Evolutionary conservation across 495 filamentous ascomycete genomes (phyloP).

Genomic region (Lichenothelia convexa): DNA sequence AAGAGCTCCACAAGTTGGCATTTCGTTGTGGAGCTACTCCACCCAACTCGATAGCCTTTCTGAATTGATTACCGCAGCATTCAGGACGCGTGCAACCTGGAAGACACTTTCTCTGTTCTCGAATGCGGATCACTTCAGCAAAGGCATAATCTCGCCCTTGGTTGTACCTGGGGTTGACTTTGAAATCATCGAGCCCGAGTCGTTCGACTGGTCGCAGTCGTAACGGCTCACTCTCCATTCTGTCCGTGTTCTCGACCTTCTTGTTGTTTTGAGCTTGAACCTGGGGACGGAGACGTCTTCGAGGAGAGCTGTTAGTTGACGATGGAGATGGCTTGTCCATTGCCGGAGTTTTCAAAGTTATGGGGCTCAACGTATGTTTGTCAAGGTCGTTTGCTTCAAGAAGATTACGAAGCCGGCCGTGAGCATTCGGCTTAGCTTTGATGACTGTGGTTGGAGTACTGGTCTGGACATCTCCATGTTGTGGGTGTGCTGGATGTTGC

Average conservation of each 20-base stretch:
- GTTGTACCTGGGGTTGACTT: slow-evolving; percentile 58
- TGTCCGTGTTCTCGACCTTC: neutral
- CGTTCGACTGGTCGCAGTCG: slow-evolving; percentile 9
- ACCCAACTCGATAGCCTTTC: slow-evolving; percentile 37
- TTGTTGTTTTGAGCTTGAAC: no score
- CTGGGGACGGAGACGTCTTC: neutral
- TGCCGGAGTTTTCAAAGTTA: slow-evolving; percentile 1
- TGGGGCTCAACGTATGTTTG: neutral
- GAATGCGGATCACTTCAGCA: slow-evolving; percentile 53
- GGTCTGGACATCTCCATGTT: neutral
- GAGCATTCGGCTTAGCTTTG: neutral
- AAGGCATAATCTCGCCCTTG: slow-evolving; percentile 59
- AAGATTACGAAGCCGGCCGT: slow-evolving; percentile 5
- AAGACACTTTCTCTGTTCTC: slow-evolving; percentile 53
- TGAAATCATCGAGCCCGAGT: slow-evolving; percentile 45
- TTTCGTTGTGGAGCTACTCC: slow-evolving; percentile 10
- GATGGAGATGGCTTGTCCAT: neutral
- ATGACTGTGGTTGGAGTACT: neutral
- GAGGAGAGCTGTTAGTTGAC: neutral
- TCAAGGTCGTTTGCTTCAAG: slow-evolving; percentile 5
- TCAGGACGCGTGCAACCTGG: slow-evolving; percentile 56
- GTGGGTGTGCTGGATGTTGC: neutral
- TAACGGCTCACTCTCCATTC: slow-evolving; percentile 8
- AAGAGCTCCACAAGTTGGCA: slow-evolving; percentile 3
- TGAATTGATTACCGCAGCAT: slow-evolving; percentile 62